phyloP scores from a whole-genome alignment of 306 rosid species.

The Cicer cuneatum region DNA sequence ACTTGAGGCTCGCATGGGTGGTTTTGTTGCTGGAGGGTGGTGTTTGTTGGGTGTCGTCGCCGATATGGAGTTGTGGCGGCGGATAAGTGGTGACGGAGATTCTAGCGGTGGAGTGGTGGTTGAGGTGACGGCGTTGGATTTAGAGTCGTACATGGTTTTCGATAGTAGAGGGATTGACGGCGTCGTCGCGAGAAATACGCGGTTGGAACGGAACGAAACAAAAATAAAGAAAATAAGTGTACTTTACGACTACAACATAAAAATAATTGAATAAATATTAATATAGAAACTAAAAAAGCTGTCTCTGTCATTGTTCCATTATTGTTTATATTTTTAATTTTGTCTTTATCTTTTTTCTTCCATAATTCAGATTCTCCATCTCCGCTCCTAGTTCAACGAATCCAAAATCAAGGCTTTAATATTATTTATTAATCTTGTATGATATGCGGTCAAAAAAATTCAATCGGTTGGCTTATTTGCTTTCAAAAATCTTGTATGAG shows the following conservation, averaged over 20 bases:
- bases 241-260: too few species aligned
- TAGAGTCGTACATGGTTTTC: slow-evolving; percentile 28
- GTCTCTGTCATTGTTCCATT: slow-evolving; percentile 24
- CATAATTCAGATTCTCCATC: not conserved
- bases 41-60: slow-evolving; percentile 45
- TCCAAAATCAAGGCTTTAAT: not conserved
- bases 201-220: not conserved
- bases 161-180: not conserved
- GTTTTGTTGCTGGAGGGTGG: slow-evolving; percentile 33
- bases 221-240: not conserved
- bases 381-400: not conserved
- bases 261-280: not conserved
- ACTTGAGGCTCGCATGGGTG: slow-evolving; percentile 45
- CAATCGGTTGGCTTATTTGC: too few species aligned
- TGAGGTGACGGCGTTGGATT: not conserved
- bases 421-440: too few species aligned
- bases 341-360: slow-evolving; percentile 24
- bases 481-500: too few species aligned
- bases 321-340: slow-evolving; percentile 14
- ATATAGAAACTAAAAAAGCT: not conserved
- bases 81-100: slow-evolving; percentile 39
- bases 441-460: too few species aligned
- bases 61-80: slow-evolving; percentile 68
- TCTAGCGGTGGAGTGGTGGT: slow-evolving; percentile 4
- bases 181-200: slow-evolving; percentile 17